phyloP scores from a whole-genome alignment of 768 basidiomycete species.

The Phlebiopsis flavidoalba region DNA sequence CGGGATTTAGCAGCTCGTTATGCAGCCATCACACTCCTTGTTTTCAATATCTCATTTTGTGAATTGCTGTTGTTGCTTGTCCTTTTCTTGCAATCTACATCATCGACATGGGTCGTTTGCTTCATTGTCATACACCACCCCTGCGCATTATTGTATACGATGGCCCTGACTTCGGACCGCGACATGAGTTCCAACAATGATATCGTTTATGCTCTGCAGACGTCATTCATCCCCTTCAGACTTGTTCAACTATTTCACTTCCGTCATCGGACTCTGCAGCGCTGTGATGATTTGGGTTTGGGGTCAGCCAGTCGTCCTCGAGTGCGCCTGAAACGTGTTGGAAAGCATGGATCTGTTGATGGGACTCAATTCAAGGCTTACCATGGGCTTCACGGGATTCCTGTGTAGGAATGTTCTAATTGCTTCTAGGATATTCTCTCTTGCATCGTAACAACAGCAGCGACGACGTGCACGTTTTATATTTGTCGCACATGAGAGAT shows the following conservation, averaged over 20 bases:
- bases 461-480: constrained; percentile 64
- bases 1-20: constrained; percentile 4
- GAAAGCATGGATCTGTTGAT: neutral
- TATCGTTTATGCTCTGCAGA: neutral
- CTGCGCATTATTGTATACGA: neutral
- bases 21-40: constrained; percentile 11
- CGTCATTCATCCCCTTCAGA: neutral
- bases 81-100: neutral
- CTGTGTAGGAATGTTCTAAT: constrained; percentile 55
- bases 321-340: neutral
- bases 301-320: constrained; percentile 11
- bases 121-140: neutral
- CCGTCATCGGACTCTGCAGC: constrained; percentile 8
- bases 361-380: constrained; percentile 17
- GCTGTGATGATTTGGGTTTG: neutral
- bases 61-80: neutral
- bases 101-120: neutral
- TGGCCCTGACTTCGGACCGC: neutral
- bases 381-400: constrained; percentile 52
- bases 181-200: neutral
- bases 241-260: constrained; percentile 32
- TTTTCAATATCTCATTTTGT: neutral
- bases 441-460: constrained; percentile 57
- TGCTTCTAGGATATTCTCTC: constrained; percentile 66
- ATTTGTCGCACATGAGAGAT: constrained; percentile 56